These are phyloP conservation scores for Graphiopsis chlorocephala DNA, from an alignment of 2,329 filamentous ascomycete genomes.

Conservation along the genomic window DNA sequence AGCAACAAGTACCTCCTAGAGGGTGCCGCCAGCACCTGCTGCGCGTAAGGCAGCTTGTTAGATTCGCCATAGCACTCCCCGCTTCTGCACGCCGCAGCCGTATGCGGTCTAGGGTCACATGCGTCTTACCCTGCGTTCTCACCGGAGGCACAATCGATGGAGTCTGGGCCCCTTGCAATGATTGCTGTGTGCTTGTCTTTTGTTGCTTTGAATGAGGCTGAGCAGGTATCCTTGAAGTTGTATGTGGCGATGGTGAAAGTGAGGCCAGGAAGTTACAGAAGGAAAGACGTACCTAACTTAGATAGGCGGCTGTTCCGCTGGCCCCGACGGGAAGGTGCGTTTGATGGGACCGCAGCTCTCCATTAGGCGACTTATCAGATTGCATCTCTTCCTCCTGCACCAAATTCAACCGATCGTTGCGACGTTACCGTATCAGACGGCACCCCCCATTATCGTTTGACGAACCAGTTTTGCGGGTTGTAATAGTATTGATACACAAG, in stretches of 20 bases:
- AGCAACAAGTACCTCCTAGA: constrained; percentile 1
- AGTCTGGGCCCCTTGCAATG: background rate
- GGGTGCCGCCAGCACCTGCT: constrained; percentile 2
- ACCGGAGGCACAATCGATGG: background rate
- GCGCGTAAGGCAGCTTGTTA: background rate
- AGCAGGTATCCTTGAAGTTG: background rate
- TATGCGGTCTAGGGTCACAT: constrained; percentile 6
- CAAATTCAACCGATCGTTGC: background rate
- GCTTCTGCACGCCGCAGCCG: background rate
- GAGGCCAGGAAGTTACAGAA: background rate
- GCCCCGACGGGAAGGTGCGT: background rate
- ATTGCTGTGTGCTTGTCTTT: background rate
- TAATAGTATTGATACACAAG: background rate
- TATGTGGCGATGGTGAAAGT: background rate
- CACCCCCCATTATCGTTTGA: background rate
- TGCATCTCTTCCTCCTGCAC: background rate
- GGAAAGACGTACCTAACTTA: background rate
- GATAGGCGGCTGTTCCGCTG: background rate
- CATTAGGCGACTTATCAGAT: background rate
- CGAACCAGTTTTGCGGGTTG: background rate
- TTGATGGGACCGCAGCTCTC: background rate
- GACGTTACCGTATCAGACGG: background rate
- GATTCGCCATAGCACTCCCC: constrained; percentile 8
- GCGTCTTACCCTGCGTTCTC: background rate
- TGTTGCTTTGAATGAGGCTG: background rate